These are phyloP conservation scores for Solanum boliviense DNA, from an alignment of 257 asterid species.

Conservation along the genomic window DNA sequence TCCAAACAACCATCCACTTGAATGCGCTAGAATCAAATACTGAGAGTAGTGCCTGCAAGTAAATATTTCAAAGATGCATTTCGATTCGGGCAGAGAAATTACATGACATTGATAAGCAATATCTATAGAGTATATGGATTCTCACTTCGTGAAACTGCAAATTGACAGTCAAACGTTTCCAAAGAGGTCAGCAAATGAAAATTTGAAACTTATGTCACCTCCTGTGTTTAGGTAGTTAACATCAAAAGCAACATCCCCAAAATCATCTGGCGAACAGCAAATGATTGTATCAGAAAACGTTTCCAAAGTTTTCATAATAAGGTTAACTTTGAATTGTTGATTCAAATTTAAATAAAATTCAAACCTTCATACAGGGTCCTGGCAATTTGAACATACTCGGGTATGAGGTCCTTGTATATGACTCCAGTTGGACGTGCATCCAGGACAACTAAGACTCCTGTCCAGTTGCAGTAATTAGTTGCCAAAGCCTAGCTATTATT, in stretches of 20 bases:
- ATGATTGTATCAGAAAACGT: not conserved
- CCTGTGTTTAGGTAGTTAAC: slow-evolving; percentile 85
- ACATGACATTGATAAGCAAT: not conserved
- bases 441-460: slow-evolving; percentile 85
- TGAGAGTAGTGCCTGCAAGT: not conserved
- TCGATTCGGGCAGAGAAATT: not conserved
- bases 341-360: not conserved
- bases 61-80: not conserved
- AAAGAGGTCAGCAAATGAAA: slow-evolving; percentile 60
- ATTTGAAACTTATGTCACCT: slow-evolving; percentile 41
- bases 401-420: slow-evolving; percentile 71
- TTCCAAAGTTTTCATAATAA: not conserved
- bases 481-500: not conserved
- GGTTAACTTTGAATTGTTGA: not conserved
- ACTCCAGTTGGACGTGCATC: slow-evolving; percentile 86
- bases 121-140: not conserved
- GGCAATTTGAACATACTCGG: slow-evolving; percentile 47
- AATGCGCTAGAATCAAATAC: not conserved
- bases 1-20: not conserved
- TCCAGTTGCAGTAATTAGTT: not conserved
- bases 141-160: not conserved
- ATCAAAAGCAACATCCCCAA: slow-evolving; percentile 70
- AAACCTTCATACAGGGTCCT: slow-evolving; percentile 91
- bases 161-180: not conserved
- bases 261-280: slow-evolving; percentile 47